Evolutionary conservation across 1,284 basidiomycete genomes (phyloP).

Genomic region (Irpex sp.): DNA sequence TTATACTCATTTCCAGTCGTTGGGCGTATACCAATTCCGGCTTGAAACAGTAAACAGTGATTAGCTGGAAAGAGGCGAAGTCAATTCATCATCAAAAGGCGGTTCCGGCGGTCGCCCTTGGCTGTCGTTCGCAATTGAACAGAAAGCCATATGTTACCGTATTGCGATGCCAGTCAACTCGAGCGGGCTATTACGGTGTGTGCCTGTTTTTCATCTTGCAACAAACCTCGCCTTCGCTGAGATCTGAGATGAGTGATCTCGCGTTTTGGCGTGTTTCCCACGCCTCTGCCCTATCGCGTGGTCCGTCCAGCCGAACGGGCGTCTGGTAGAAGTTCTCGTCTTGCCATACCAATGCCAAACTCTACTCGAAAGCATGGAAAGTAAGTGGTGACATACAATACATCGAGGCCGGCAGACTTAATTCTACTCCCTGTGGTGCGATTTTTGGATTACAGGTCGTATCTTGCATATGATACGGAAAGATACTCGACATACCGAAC

Average conservation of each 20-base stretch:
- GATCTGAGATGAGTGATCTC: background rate
- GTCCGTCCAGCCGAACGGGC: no score
- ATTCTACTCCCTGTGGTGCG: no score
- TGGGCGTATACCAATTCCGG: background rate
- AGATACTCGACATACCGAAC: background rate
- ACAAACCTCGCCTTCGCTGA: background rate
- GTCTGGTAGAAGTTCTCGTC: no score
- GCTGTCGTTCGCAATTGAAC: background rate
- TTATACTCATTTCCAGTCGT: background rate
- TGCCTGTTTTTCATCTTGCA: background rate
- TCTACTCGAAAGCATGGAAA: no score
- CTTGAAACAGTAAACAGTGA: slow-evolving; percentile 3
- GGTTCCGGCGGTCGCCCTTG: background rate
- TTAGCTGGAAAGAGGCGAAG: background rate
- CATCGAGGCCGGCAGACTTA: no score
- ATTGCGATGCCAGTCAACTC: background rate
- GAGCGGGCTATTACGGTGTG: background rate
- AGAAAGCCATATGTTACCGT: background rate
- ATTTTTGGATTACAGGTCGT: background rate
- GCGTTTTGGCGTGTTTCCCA: background rate
- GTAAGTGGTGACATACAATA: no score
- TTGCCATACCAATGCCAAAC: no score
- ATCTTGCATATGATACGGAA: background rate
- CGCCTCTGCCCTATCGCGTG: no score
- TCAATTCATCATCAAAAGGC: background rate